Evolutionary conservation across 441 rosid species (phyloP), one percentile per base, ranked within the genome.

Genomic region (Monsonia emarginata): DNA sequence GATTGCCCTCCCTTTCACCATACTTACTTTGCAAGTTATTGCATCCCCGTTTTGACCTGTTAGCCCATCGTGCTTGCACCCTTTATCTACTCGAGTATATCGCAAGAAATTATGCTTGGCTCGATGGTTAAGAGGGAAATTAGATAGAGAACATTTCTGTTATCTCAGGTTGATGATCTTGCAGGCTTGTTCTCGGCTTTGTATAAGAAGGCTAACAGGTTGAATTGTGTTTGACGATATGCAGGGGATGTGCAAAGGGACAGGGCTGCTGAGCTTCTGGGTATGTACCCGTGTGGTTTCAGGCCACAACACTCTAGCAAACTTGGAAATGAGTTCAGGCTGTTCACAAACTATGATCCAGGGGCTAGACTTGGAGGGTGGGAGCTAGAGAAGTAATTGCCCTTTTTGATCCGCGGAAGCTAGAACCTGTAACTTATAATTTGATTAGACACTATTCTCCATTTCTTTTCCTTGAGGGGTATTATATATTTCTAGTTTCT

Each of bases 231-330:
- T 46, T 16, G 9, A 46, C 54, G 60, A 22, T 50, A 34, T 78
- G 83, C 70, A 92, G 98, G 98, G 65, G 94, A 77, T 69, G 92
- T 88, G 79, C 96, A 89, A 75, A 92, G 66, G 77, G 88, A 88
- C 18, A 71, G 77, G 8, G 96, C 90, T 18, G 89, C 87, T 16
- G 86, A 85, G 78, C 81, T 92, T 57, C 72, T 92, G 78, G 85
- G 89, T 58, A 78, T 92, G 78, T 82, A 56, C 9, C 85, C 90
- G 44, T 88, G 98, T 72, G 82, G 82, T 66, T 92, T 89, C 71
- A 78, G 80, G 78, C 98, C 98, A 28, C 85, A 69, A 59, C 96
- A 92, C 78, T 76, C 90, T 0, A 88, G 87, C 84, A 90, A 92
- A 72, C 96, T 90, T 1, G 96, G 96, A 65, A 92, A 92, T 44